Evolutionary conservation across 352 stramenopile genomes (phyloP).

Genomic region (Phytophthora idaei): DNA sequence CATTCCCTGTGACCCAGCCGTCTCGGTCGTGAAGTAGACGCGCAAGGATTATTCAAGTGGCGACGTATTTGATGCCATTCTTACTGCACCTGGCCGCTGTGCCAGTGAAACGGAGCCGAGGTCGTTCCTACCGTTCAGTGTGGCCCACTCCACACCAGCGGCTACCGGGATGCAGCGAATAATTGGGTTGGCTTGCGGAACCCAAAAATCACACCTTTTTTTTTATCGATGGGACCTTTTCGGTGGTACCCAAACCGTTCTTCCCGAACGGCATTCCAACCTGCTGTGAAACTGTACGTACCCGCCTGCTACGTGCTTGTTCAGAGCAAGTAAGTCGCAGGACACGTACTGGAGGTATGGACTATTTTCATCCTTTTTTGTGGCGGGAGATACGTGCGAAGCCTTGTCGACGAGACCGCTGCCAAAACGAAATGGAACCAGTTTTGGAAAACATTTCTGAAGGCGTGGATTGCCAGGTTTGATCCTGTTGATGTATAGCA

Average conservation of each 20-base stretch:
- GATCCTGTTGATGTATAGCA: neutral
- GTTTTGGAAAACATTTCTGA: neutral
- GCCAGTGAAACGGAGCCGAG: neutral
- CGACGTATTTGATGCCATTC: neutral
- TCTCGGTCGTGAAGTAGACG: neutral
- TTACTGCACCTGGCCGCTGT: neutral
- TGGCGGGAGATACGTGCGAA: neutral
- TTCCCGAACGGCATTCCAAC: neutral
- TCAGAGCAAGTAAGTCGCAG: neutral
- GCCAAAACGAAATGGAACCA: neutral
- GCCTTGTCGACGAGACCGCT: neutral
- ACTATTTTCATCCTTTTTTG: neutral
- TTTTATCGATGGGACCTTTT: neutral
- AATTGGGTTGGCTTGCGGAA: neutral
- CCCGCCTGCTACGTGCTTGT: neutral
- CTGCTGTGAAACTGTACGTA: neutral
- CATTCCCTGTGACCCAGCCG: neutral
- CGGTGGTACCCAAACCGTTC: neutral
- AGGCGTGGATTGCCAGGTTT: neutral
- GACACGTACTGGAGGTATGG: neutral
- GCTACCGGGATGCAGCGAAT: neutral
- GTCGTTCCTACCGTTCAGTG: neutral
- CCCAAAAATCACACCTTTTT: neutral
- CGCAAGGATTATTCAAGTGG: neutral
- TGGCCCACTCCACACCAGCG: neutral